These are phyloP conservation scores for Penicillium freii DNA, from an alignment of 2,329 filamentous ascomycete species.

Conservation along the genomic window DNA sequence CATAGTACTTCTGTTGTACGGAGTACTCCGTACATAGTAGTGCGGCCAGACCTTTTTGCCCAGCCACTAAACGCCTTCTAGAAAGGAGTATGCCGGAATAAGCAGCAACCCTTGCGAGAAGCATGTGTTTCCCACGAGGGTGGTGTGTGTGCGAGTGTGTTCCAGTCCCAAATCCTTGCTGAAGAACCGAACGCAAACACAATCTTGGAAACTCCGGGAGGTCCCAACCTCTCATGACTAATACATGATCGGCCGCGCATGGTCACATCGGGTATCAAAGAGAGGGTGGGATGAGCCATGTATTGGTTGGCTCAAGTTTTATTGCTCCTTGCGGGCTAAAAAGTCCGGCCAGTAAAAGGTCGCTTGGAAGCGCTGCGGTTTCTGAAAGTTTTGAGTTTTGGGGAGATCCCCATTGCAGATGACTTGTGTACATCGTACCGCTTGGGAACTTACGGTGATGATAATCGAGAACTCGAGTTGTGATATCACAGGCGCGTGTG, in stretches of 20 bases:
- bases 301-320: slow-evolving; percentile 8
- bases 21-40: no score
- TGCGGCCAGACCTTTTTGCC: background rate
- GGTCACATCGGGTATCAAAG: slow-evolving; percentile 13
- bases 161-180: background rate
- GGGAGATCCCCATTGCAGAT: slow-evolving; percentile 16
- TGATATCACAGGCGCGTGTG: slow-evolving; percentile 5
- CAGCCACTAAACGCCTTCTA: slow-evolving; percentile 7
- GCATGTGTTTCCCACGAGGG: slow-evolving; percentile 8
- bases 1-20: background rate
- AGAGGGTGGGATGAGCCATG: slow-evolving; percentile 11
- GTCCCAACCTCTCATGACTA: background rate
- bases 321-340: background rate
- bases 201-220: background rate
- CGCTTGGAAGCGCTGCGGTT: slow-evolving; percentile 9
- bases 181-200: background rate
- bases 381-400: slow-evolving; percentile 19
- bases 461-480: background rate
- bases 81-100: background rate
- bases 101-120: background rate
- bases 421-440: background rate
- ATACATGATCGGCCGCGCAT: slow-evolving; percentile 21
- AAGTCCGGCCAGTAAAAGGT: slow-evolving; percentile 10
- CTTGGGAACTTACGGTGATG: background rate
- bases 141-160: background rate